Evolutionary conservation across 75 land plant genomes (phyloP), one percentile per base, ranked within the genome.

Genomic region (Cryptomeria japonica): DNA sequence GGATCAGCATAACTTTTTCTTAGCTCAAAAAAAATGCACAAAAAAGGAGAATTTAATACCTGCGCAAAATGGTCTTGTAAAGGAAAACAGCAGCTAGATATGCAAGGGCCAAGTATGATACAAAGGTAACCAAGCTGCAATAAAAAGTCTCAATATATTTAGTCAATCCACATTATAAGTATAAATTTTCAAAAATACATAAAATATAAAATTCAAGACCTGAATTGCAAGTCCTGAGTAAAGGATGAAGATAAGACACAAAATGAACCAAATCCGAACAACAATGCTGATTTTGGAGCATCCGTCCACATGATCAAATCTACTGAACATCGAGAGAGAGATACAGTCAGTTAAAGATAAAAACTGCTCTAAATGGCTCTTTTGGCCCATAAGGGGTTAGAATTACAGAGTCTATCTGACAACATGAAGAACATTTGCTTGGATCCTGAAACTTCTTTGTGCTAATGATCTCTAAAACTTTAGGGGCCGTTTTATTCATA

Each of bases 251-350:
- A 96, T 38, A 97, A 46, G 13, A 97, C 88, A n/a, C 89, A 80
- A 72, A 97, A 96, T 47, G 94, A 88, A 70, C 99, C 98, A 58
- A 91, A 77, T 76, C 97, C 98, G 78, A 97, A 97, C 15, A 94
- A 80, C 13, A 97, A 89, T 85, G 96, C 94, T 18, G 99, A 93
- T 90, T 86, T 95, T 13, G 99, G 91, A 77, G 93, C 87, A 77
- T 97, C 98, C 86, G 90, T 92, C 99, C 99, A 97, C 99, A 97
- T 95, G 32, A 97, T 87, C 84, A 97, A 86, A 88, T 97, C 97
- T 87, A 93, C 99, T 97, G 96, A 64, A 88, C 9, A 85, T 19
- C 86, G 34, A 6, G 42, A 37, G 42, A 37, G n/a, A 85, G 22
- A 34, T 38, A 56, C 36, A 5, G 34, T 85, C 42, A 51, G 68